These are phyloP conservation scores for Globisporangium canariense DNA, from an alignment of 352 stramenopile genomes.

Conservation along the genomic window DNA sequence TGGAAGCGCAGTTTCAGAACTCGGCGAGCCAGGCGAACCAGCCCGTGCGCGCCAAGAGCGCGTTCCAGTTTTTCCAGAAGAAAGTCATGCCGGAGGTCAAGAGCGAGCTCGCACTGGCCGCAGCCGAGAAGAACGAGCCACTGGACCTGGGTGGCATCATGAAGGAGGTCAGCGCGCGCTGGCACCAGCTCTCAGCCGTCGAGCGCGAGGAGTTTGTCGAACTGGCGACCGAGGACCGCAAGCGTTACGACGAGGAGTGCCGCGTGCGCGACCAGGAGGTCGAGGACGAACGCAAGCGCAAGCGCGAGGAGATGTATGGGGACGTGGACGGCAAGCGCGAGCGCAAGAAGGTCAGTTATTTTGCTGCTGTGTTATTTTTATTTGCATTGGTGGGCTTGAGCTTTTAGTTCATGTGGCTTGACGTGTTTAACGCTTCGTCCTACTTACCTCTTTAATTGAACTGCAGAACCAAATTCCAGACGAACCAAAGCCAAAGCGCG, in stretches of 20 bases:
- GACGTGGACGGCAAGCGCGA: slow-evolving; percentile 79
- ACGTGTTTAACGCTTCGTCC: neutral
- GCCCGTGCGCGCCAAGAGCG: slow-evolving; percentile 62
- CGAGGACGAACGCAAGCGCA: slow-evolving; percentile 65
- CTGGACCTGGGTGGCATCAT: slow-evolving; percentile 65
- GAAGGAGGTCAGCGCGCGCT: slow-evolving; percentile 76
- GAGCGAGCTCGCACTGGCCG: slow-evolving; percentile 37
- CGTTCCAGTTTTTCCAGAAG: slow-evolving; percentile 83
- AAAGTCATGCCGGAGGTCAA: slow-evolving; percentile 63
- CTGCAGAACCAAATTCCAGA: slow-evolving; percentile 32
- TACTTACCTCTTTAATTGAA: neutral
- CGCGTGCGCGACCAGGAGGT: slow-evolving; percentile 68
- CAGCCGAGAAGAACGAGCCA: slow-evolving; percentile 42
- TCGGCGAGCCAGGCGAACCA: slow-evolving; percentile 27
- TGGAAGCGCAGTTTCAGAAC: slow-evolving; percentile 75
- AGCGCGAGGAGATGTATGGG: slow-evolving; percentile 68
- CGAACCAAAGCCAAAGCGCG: slow-evolving; percentile 35
- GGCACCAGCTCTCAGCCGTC: slow-evolving; percentile 56
- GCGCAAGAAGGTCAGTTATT: slow-evolving; percentile 51
- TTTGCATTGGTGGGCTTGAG: neutral
- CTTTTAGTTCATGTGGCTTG: slow-evolving; percentile 5
- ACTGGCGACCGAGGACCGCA: slow-evolving; percentile 50
- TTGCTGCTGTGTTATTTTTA: neutral
- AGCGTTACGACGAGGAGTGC: slow-evolving; percentile 77
- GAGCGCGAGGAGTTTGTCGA: slow-evolving; percentile 73